Evolutionary conservation across 768 basidiomycete species (phyloP).

Genomic region (Lanmaoa pseudosensibilis): DNA sequence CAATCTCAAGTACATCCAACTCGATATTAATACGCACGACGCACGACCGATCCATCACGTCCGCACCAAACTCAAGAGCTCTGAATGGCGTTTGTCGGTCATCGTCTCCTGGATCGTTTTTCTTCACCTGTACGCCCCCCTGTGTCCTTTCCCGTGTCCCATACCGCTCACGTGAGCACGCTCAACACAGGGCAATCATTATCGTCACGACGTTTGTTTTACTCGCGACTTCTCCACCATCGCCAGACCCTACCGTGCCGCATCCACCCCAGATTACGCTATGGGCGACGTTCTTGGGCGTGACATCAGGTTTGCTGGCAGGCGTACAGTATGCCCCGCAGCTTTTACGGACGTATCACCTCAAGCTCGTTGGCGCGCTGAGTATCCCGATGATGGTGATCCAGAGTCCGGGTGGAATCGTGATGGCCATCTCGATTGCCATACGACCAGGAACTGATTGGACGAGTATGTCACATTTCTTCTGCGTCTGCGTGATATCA

Average conservation of each 20-base stretch:
- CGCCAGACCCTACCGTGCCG: constrained; percentile 37
- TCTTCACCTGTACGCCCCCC: constrained; percentile 67
- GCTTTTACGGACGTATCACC: constrained; percentile 71
- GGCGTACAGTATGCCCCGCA: constrained; percentile 89
- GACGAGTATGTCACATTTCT: constrained; percentile 80
- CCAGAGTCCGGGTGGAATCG: constrained; percentile 83
- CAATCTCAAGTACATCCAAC: constrained; percentile 68
- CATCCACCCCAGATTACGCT: constrained; percentile 40
- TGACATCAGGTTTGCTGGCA: constrained; percentile 76
- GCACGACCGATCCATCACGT: constrained; percentile 40
- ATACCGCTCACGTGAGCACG: background rate
- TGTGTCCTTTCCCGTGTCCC: background rate
- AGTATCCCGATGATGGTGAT: constrained; percentile 96
- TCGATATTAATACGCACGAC: constrained; percentile 44
- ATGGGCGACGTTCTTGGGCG: constrained; percentile 89
- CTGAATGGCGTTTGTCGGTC: constrained; percentile 79
- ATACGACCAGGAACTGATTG: constrained; percentile 79
- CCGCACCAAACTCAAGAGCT: constrained; percentile 52
- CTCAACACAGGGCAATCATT: constrained; percentile 38
- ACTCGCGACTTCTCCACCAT: constrained; percentile 43
- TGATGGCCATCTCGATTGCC: constrained; percentile 86
- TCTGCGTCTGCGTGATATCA: no score
- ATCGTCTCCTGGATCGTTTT: constrained; percentile 68
- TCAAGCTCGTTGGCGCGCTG: constrained; percentile 85
- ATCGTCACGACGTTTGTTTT: constrained; percentile 63